These are phyloP conservation scores for Aspergillus chevalieri DNA, from an alignment of 2,329 filamentous ascomycete genomes.

Conservation along the genomic window DNA sequence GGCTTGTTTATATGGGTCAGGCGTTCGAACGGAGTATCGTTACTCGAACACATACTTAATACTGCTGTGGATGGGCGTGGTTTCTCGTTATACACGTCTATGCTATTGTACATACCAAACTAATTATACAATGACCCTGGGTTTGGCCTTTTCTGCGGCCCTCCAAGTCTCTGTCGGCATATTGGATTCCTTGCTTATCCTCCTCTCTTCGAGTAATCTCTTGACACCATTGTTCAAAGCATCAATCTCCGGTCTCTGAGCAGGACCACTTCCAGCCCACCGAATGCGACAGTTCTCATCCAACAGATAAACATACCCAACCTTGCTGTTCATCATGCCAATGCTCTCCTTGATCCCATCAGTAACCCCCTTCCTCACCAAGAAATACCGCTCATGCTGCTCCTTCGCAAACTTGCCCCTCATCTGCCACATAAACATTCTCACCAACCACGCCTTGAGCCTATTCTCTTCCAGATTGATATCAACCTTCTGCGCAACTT, in stretches of 20 bases:
- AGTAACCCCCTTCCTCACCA: conserved; percentile 52
- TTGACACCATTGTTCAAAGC: conserved; percentile 37
- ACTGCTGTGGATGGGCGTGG: not conserved
- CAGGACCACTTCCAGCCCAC: conserved; percentile 73
- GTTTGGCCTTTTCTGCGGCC: conserved; percentile 7
- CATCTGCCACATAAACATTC: conserved; percentile 48
- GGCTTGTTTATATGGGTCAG: conserved; percentile 2
- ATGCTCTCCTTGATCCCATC: conserved; percentile 54
- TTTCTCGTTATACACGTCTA: conserved; percentile 7
- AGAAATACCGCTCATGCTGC: conserved; percentile 54
- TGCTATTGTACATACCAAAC: conserved; percentile 10
- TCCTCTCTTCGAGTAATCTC: conserved; percentile 39
- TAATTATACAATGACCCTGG: conserved; percentile 13
- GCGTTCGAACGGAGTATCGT: not conserved
- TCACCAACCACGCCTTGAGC: conserved; percentile 55
- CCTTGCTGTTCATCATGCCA: conserved; percentile 76
- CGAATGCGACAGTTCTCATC: conserved; percentile 83
- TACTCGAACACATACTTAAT: not conserved
- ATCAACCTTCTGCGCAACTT: conserved; percentile 66
- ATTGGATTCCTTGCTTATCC: conserved; percentile 17
- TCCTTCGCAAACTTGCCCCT: conserved; percentile 42
- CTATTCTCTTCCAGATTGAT: conserved; percentile 83
- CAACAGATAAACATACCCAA: conserved; percentile 88
- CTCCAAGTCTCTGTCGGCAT: conserved; percentile 16
- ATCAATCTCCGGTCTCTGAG: conserved; percentile 36